phyloP scores from a whole-genome alignment of 2,329 filamentous ascomycete species.

The Thielaviopsis populi region DNA sequence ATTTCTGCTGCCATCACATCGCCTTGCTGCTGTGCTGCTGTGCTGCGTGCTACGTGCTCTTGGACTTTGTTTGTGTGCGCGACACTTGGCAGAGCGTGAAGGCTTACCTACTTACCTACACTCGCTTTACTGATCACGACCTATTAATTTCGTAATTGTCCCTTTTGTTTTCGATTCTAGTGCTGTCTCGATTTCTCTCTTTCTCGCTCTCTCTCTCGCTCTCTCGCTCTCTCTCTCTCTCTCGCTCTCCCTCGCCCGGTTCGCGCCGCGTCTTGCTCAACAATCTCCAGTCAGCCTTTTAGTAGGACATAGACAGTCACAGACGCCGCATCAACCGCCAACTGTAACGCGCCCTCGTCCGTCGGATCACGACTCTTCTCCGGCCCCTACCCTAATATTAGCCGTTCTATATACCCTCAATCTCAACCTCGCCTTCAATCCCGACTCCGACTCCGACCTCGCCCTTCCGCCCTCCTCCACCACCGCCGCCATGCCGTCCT shows the following conservation, averaged over 20 bases:
- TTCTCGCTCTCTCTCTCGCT: background rate
- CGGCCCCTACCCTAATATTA: background rate
- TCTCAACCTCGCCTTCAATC: background rate
- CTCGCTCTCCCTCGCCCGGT: no score
- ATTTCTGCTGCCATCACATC: background rate
- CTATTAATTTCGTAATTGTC: background rate
- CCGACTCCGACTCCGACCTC: background rate
- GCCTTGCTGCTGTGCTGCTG: no score
- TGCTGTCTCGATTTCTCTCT: background rate
- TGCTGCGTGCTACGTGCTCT: background rate
- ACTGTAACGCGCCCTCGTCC: background rate
- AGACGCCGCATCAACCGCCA: background rate
- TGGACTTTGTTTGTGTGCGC: background rate
- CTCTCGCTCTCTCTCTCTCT: background rate
- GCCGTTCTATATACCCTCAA: background rate
- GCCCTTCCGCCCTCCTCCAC: slow-evolving; percentile 18
- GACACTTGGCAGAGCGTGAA: background rate
- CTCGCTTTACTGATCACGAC: background rate
- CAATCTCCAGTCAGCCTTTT: background rate
- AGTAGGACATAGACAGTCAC: background rate
- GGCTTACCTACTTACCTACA: background rate
- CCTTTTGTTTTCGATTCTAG: background rate
- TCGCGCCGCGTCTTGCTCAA: background rate
- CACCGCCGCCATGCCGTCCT: slow-evolving; percentile 50
- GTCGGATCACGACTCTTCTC: background rate